Base-by-base conservation (phyloP, 495 filamentous ascomycete species). In the Viridothelium virens region DNA sequence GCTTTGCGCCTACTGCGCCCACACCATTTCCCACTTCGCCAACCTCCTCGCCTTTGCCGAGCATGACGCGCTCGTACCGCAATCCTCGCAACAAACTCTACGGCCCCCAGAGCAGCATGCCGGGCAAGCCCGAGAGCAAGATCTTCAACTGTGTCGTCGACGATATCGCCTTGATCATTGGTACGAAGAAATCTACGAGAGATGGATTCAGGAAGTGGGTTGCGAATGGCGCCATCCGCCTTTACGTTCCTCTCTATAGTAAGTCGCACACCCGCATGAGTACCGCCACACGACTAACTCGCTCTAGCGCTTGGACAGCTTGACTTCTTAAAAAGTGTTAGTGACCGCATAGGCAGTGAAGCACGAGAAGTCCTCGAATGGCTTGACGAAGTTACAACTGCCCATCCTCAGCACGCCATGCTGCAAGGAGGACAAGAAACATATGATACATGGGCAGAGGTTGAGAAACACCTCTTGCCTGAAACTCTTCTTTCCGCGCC, bases 81-180 rank as follows among this genome's bases (percentile, higher is more conserved):
- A 59, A 59, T 31, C 11, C 25, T 59, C 53, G 53, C 18, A 18
- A 18, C 53, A 59, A 59, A 59, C 18, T 59, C 53, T 38, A 59
- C 53, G 53, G 18, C 53, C 33, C 10, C 31, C 53, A 36, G 53
- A 33, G 36, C 53, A 36, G 36, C 18, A 10, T 59, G 25, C 25
- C 65, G 41, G 66, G 63, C 18, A 44, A 39, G 36, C 72, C 84
- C 37, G 76, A 77, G 56, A 80, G 84, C 72, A 88, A 87, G 78
- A 77, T 86, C 74, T 87, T 87, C 76, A 86, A 88, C 78, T 90
- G 88, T 79, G 85, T 89, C 71, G 83, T 88, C 74, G 88, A 91
- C 75, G 88, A 89, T 71, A 87, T 85, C 63, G 88, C 86, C 39
- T 73, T 90, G 69, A 83, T 86, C 36, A 86, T 85, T 66, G 86